A percentile compares a stretch with the other conserved stretches of the same genome.
Conservation (phyloP, 2,329 filamentous ascomycete species). For the Leptodontidium sp. region DNA sequence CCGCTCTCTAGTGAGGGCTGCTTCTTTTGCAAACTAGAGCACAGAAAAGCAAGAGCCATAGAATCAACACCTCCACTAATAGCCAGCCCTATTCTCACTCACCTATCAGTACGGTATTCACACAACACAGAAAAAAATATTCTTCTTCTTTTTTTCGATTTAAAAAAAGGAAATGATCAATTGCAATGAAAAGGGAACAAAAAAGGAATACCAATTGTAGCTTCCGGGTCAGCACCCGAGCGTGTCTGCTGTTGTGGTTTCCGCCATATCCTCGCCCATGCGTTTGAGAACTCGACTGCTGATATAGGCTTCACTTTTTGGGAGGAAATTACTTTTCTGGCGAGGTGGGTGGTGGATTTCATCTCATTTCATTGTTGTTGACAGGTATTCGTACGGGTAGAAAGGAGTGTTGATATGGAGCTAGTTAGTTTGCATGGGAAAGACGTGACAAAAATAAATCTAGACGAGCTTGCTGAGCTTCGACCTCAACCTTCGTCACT, state of each 20-base stretch:
- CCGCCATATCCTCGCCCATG: constrained; percentile 21
- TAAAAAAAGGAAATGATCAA: not conserved
- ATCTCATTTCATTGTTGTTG: constrained; percentile 51
- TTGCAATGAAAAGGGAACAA: not conserved
- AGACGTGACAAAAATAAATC: constrained; percentile 26
- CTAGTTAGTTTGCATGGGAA: not conserved
- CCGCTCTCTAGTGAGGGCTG: constrained; percentile 49
- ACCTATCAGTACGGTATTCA: not conserved
- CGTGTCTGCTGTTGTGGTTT: not conserved
- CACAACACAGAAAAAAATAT: not conserved
- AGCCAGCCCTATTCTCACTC: constrained; percentile 66
- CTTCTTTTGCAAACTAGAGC: constrained; percentile 54
- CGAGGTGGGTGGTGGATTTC: constrained; percentile 35
- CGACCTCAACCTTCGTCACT: constrained; percentile 20
- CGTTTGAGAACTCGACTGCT: constrained; percentile 33
- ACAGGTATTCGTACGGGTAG: not conserved
- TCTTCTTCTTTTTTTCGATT: too few species aligned
- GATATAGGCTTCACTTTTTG: constrained; percentile 7
- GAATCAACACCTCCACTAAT: constrained; percentile 95
- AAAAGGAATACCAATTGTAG: constrained; percentile 26
- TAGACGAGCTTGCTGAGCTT: constrained; percentile 27
- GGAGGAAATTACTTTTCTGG: not conserved
- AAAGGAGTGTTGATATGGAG: constrained; percentile 1
- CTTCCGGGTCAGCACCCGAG: not conserved
- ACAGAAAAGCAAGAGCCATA: constrained; percentile 90